Evolutionary conservation across 1,139 yeast genomes (phyloP), one percentile per base, ranked within the genome.

Genomic region (Saccharomyces hybrid): DNA sequence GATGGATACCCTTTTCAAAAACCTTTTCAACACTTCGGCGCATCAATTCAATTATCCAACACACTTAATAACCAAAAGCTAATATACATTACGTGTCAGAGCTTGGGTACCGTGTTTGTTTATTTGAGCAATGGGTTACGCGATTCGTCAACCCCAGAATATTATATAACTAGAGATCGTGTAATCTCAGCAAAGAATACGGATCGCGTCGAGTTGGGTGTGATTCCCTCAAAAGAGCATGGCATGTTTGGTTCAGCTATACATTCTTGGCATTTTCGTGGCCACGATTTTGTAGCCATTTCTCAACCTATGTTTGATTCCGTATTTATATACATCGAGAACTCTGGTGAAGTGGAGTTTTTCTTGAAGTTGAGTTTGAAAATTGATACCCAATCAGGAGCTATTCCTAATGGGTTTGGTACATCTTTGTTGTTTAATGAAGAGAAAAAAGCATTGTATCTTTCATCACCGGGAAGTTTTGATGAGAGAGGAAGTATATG

Each of bases 401-500:
- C 69, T 47, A 61, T 66, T 32, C 61, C 68, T 27, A 70, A 75
- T 54, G 80, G 79, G 2, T 63, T 64, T 32, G 64, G 65, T 1
- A 73, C 72, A 1, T 60, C 62, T 1, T 52, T 69, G 2, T 61
- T 59, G 16, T 63, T 57, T 41, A 56, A 53, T 47, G 26, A 16
- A 4, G 29, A 31, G n/a, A 58, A 58, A 8, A 61, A 63, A 9
- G 53, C 53, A 1, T 55, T 76, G 14, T 71, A 62, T 50, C 60
- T 76, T 1, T 66, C 75, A 1, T 74, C 80, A 0, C 77, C 79
- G 1, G 73, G 71, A 52, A 71, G 72, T 44, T 66, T 66, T 25
- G 69, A 66, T 5, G 72, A 71, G 32, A 53, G 52, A 32, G 84
- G 85, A 2, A 73, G 75, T 1, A 65, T 81, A 2, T 81, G 81